phyloP scores from a whole-genome alignment of 1,284 basidiomycete species.

The Ceratobasidium sp. region DNA sequence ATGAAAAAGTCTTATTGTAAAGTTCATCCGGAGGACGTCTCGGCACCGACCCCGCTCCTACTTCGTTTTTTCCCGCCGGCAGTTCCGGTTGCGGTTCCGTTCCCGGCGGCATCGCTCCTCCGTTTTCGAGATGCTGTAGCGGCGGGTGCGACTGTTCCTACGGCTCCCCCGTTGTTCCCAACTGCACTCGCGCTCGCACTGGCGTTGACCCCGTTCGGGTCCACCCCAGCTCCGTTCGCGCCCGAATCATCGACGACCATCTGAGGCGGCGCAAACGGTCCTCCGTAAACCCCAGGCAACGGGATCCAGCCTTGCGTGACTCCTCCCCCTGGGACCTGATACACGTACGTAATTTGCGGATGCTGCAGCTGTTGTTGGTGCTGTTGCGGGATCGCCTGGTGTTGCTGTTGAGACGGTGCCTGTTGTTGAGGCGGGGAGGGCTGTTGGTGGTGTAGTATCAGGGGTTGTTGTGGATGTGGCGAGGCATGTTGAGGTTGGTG shows the following conservation, averaged over 20 bases:
- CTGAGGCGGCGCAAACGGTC: conserved; percentile 13
- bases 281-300: conserved; percentile 17
- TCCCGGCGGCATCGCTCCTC: not conserved
- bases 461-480: not conserved
- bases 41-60: not conserved
- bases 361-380: conserved; percentile 13
- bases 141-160: not conserved
- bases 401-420: not conserved
- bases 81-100: too few species aligned
- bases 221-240: not conserved
- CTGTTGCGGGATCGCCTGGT: not conserved
- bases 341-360: conserved; percentile 36
- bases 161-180: not conserved
- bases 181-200: not conserved
- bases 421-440: conserved; percentile 1
- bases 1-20: not conserved
- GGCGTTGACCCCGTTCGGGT: not conserved
- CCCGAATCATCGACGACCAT: conserved; percentile 24
- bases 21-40: not conserved
- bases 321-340: conserved; percentile 6
- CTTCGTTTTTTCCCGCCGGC: conserved; percentile 6
- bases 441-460: not conserved
- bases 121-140: not conserved
- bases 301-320: conserved; percentile 29
- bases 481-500: conserved; percentile 13